Evolutionary conservation across 2,329 filamentous ascomycete species (phyloP), one percentile per base, ranked within the genome.

Genomic region (Daldinia sp.): DNA sequence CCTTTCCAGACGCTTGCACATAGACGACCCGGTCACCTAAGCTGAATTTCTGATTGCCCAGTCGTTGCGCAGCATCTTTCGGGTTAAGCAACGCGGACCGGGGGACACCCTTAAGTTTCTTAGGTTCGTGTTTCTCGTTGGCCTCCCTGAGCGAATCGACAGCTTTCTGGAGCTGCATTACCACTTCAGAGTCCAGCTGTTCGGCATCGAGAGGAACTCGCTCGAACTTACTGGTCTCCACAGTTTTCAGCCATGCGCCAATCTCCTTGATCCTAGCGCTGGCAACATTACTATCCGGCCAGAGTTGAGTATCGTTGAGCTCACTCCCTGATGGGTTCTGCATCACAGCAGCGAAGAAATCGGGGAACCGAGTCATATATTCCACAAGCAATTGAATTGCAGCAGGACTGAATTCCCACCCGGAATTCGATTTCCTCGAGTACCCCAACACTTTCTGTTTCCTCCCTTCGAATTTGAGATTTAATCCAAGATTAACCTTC

Each of bases 391-490:
- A 82, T 51, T 91, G 86, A 64, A 98, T 86, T 0, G 96, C 94
- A 73, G 93, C 91, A 56, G 89, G 87, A 76, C 94, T 98, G 79
- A 97, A 99, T 80, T 99, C 96, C 97, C 97, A 99, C 5, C 97
- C 96, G 30, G 89, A 92, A 12, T 89, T 85, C 3, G 90, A 90
- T 77, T 96, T 96, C 74, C 94, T 92, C 26, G 95, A 97, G 80
- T 98, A 99, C 0, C 96, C 96, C 35, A 99, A 83, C 6, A 99
- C 96, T 82, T 99, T 99, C 74, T 94, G 87, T 81, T 98, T 97
- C 82, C 93, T 95, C 2, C 89, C 93, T 78, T 99, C 96, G 67
- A 99, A 99, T 79, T 99, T 99, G 73, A 99, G 86, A 76, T 99
- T 99, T 68, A 99, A 85, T 0, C 96, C 96, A 26, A 99, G 84